A percentile compares a stretch with the other conserved stretches of the same genome.
These are phyloP conservation scores for Cercospora zeae-maydis DNA, from an alignment of 2,329 filamentous ascomycete species.

Conservation along the genomic window DNA sequence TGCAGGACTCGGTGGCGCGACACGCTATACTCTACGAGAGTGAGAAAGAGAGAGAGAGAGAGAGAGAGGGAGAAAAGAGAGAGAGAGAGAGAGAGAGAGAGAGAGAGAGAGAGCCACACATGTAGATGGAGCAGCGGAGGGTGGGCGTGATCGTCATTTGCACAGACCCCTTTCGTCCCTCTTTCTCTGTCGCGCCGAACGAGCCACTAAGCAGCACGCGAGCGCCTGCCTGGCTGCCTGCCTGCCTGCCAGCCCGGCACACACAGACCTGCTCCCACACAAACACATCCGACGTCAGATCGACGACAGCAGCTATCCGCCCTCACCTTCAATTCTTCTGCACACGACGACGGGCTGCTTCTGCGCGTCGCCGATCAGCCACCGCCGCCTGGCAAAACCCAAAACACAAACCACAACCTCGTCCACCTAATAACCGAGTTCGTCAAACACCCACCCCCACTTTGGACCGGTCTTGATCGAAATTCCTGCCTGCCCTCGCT, in stretches of 20 bases:
- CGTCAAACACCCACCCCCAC: neutral
- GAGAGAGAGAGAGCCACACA: neutral
- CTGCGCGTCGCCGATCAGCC: neutral
- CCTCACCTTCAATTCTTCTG: neutral
- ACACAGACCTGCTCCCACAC: neutral
- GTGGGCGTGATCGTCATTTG: neutral
- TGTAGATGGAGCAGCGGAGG: neutral
- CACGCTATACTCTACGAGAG: neutral
- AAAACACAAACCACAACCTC: neutral
- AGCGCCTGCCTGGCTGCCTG: neutral
- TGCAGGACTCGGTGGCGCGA: neutral
- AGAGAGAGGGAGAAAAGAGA: neutral
- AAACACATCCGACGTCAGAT: neutral
- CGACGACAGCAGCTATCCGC: neutral
- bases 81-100: neutral
- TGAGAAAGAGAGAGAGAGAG: neutral
- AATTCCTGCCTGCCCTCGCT: neutral
- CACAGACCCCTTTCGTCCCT: neutral
- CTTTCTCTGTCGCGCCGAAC: neutral
- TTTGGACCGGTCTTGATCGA: neutral
- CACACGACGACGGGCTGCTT: neutral
- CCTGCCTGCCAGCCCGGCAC: neutral
- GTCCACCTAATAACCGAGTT: neutral
- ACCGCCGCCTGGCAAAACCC: neutral
- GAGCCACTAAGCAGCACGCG: neutral